phyloP scores from a whole-genome alignment of 441 rosid genomes.

The Gossypium schwendimanii region DNA sequence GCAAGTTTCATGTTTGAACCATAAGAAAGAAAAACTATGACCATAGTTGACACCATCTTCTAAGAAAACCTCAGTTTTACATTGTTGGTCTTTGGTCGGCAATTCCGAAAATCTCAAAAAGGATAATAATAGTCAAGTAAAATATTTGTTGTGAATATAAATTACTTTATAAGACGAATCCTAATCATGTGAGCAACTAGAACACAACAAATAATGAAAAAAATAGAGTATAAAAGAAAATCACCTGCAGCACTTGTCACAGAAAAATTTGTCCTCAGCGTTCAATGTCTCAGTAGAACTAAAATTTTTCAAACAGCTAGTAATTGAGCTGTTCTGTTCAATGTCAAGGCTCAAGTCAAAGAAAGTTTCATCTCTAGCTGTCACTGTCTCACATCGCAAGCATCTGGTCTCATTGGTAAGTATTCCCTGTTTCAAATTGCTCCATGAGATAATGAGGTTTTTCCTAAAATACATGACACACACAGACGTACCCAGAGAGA shows the following conservation, averaged over 20 bases:
- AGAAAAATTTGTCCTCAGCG: conserved; percentile 92
- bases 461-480: not conserved
- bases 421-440: conserved; percentile 55
- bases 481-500: not conserved
- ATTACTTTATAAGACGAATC: not conserved
- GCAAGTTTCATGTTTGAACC: not conserved
- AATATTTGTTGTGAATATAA: not conserved
- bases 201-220: not conserved
- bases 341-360: conserved; percentile 91
- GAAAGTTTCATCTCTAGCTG: conserved; percentile 92
- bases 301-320: conserved; percentile 92
- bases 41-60: not conserved
- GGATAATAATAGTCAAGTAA: not conserved
- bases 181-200: not conserved
- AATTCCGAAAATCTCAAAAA: not conserved
- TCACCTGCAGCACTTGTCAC: conserved; percentile 98
- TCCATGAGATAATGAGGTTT: conserved; percentile 21
- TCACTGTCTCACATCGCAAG: conserved; percentile 84
- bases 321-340: conserved; percentile 90
- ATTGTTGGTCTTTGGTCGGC: not conserved
- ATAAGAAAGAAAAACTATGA: not conserved
- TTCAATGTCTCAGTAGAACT: conserved; percentile 93
- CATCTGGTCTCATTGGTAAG: conserved; percentile 95
- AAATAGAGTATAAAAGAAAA: not conserved
- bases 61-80: not conserved